phyloP scores from a whole-genome alignment of 2,329 filamentous ascomycete species.

The Fusarium burgessii region DNA sequence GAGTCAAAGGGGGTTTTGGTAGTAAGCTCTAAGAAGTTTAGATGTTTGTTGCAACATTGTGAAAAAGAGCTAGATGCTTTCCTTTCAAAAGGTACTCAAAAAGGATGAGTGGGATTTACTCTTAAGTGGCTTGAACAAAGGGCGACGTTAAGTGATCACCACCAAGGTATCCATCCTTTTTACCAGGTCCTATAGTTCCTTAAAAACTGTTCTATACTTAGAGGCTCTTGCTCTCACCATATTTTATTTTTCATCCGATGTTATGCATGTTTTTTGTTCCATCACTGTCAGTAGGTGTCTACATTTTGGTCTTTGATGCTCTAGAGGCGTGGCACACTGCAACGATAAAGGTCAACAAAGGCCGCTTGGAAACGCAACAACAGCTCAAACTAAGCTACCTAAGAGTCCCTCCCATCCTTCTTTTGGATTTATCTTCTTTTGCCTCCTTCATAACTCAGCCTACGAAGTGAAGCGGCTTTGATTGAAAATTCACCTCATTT shows the following conservation, averaged over 20 bases:
- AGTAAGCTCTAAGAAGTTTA: too few relatives aligned
- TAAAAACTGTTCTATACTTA: too few relatives aligned
- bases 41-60: too few relatives aligned
- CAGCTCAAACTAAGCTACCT: not conserved
- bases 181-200: too few relatives aligned
- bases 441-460: too few relatives aligned
- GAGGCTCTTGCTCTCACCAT: not conserved
- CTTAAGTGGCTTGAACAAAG: too few relatives aligned
- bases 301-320: not conserved
- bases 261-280: not conserved
- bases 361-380: not conserved
- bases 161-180: not conserved
- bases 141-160: not conserved
- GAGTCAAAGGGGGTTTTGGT: too few relatives aligned
- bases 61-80: too few relatives aligned
- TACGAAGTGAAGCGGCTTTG: too few relatives aligned
- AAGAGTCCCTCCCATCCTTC: not conserved
- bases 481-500: not conserved
- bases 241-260: not conserved
- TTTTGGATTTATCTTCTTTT: not conserved
- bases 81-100: too few relatives aligned
- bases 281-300: not conserved
- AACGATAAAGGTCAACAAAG: not conserved
- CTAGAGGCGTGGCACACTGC: not conserved
- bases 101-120: too few relatives aligned